Evolutionary conservation across 192 early-diverging fungal species (phyloP).

Genomic region (Linnemannia schmuckeri): DNA sequence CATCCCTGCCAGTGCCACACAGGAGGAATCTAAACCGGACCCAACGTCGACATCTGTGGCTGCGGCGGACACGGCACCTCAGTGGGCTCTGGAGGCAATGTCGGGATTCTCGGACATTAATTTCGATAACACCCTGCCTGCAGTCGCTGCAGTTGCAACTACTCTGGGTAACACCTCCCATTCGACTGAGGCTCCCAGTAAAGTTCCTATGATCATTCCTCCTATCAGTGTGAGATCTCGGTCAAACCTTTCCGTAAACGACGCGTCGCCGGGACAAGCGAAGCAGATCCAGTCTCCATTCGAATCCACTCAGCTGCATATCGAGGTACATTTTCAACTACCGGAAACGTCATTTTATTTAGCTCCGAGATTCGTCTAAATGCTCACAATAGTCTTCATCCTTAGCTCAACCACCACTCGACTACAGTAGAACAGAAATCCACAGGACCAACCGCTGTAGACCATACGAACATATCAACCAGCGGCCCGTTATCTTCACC

Average conservation of each 20-base stretch:
- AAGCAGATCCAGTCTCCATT: constrained; percentile 32
- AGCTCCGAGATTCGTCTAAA: background rate
- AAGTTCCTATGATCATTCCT: constrained; percentile 11
- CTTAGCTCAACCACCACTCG: background rate
- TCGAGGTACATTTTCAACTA: constrained; percentile 18
- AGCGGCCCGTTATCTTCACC: background rate
- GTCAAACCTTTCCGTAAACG: background rate
- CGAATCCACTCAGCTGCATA: constrained; percentile 2
- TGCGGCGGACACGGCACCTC: constrained; percentile 13
- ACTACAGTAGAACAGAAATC: background rate
- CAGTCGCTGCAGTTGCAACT: constrained; percentile 17
- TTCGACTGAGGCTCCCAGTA: constrained; percentile 4
- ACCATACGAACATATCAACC: background rate
- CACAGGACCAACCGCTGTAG: background rate
- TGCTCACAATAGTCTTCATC: background rate
- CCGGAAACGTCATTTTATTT: background rate
- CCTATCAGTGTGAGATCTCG: constrained; percentile 12
- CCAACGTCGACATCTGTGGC: background rate
- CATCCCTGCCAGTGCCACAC: background rate
- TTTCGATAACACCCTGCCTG: constrained; percentile 32
- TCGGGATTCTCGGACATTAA: constrained; percentile 36
- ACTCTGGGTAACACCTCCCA: constrained; percentile 18
- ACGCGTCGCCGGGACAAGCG: constrained; percentile 8
- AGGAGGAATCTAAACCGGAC: background rate
- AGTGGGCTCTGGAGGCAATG: constrained; percentile 38